Evolutionary conservation across 148 eudicot species (phyloP).

Genomic region (Camellia lanceoleosa): DNA sequence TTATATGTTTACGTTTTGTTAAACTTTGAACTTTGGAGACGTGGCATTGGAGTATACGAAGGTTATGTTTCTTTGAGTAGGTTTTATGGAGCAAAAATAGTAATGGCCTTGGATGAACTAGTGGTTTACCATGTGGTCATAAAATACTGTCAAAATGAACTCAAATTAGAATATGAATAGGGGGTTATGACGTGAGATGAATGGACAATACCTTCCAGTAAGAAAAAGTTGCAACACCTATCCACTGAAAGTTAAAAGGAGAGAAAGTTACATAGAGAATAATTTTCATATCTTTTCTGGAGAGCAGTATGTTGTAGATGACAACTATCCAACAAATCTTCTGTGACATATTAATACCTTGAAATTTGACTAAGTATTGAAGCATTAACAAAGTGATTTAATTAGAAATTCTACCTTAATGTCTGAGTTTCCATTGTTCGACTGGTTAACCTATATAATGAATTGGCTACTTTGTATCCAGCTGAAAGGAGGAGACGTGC

Average conservation of each 20-base stretch:
- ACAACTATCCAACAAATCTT: too few relatives aligned
- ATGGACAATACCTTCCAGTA: neutral
- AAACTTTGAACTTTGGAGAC: neutral
- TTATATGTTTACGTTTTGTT: neutral
- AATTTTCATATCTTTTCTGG: neutral
- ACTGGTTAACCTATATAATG: neutral
- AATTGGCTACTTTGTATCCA: slow-evolving; percentile 23
- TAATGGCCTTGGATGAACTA: neutral
- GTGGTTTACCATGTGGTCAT: neutral
- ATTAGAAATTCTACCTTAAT: neutral
- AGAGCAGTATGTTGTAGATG: neutral
- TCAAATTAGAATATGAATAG: neutral
- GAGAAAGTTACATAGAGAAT: neutral
- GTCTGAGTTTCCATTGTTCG: neutral
- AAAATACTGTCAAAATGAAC: neutral
- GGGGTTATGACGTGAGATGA: neutral
- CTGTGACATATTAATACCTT: neutral
- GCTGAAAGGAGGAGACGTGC: slow-evolving; percentile 63
- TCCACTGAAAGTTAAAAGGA: too few relatives aligned
- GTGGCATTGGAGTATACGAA: neutral
- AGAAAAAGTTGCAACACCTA: too few relatives aligned
- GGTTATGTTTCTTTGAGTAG: neutral
- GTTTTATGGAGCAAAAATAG: neutral
- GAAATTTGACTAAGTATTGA: too few relatives aligned
- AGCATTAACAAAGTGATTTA: too few relatives aligned